Evolutionary conservation across 2,329 filamentous ascomycete genomes (phyloP), one percentile per base, ranked within the genome.

Genomic region (Clarireedia homoeocarpa): DNA sequence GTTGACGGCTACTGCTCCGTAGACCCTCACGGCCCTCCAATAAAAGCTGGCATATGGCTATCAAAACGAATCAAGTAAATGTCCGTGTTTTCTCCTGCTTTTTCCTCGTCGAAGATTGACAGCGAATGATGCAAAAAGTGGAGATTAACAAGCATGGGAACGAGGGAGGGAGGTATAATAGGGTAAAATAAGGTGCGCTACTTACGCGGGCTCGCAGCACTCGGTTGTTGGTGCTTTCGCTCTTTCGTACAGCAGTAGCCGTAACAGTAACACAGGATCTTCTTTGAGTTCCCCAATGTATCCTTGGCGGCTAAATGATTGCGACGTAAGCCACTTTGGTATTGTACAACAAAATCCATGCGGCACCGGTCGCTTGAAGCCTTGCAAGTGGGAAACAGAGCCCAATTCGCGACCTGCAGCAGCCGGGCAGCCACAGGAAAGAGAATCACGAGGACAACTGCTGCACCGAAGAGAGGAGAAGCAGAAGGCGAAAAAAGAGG

Each of bases 311-410:
- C 61, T 61, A 63, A 61, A 61, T 44, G 17, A 27, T 30, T 36
- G 51, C 47, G 30, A 55, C 42, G 24, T 46, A 49, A 46, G 46
- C 27, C 10, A 30, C 27, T 50, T 36, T 36, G 10, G 23, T 24
- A 46, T 20, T 9, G 27, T 48, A 49, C 50, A 42, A 47, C 49
- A 53, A 38, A 58, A 57, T 40, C 39, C 56, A 45, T 55, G 59
- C 54, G 56, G 53, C 53, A 55, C 46, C 57, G 51, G 51, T 55
- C 39, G 56, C 53, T 55, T 55, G 52, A 44, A 55, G 52, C 46
- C 52, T 53, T 53, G 54, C 57, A 57, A 56, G 60, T 54, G 58
- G 57, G 58, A 53, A 57, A 61, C 61, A 64, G 60, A 58, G 61
- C 52, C 44, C 23, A 46, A 46, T 46, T 9, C 20, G 44, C 44